A percentile compares a stretch with the other conserved stretches of the same genome.
Conservation (phyloP, 495 filamentous ascomycete species). For the Aspergillus steynii region DNA sequence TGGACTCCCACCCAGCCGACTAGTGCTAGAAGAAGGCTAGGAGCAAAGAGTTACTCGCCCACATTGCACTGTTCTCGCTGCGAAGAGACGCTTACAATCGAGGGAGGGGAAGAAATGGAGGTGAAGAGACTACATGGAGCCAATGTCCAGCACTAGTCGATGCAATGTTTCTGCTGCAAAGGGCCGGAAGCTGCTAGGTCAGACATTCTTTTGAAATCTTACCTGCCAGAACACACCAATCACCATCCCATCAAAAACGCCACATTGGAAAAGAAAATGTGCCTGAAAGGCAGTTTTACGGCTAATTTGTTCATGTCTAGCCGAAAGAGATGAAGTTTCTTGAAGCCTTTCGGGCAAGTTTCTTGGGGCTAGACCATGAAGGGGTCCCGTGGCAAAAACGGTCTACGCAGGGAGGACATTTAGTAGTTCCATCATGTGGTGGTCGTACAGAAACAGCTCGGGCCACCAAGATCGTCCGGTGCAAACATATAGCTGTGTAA, state of each 20-base stretch:
- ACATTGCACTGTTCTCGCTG: no score
- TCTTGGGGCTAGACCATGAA: not conserved
- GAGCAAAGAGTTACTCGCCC: not conserved
- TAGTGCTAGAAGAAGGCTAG: not conserved
- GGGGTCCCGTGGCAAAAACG: constrained; percentile 1
- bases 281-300: not conserved
- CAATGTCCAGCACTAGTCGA: not conserved
- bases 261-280: not conserved
- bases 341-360: not conserved
- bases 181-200: not conserved
- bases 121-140: not conserved
- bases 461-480: constrained; percentile 4
- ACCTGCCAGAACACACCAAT: not conserved
- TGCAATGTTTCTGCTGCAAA: not conserved
- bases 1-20: not conserved
- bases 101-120: not conserved
- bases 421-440: constrained; percentile 1
- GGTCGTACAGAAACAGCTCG: constrained; percentile 8
- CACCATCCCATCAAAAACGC: not conserved
- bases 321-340: not conserved
- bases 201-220: not conserved
- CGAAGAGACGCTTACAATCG: no score
- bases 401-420: not conserved
- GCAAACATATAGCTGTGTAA: constrained; percentile 12
- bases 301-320: not conserved